These are phyloP conservation scores for Jamesozyma jinghongensis DNA, from an alignment of 805 yeast species.

Conservation along the genomic window DNA sequence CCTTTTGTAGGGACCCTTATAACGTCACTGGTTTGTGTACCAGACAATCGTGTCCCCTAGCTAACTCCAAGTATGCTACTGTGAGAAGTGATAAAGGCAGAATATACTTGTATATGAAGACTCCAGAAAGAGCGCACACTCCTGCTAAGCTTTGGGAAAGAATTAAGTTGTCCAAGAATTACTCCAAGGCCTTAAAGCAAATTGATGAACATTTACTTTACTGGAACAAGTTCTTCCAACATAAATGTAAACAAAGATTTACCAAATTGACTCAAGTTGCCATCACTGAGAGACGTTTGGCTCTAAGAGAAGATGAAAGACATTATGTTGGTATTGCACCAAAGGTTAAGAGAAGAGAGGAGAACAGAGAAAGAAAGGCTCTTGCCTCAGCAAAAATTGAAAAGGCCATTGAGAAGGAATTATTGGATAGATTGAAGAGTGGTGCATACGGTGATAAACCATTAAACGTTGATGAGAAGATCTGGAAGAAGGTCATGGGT, in stretches of 20 bases:
- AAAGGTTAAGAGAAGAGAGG: constrained; percentile 91
- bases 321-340: constrained; percentile 88
- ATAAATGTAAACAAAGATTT: constrained; percentile 92
- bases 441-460: constrained; percentile 99
- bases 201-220: constrained; percentile 78
- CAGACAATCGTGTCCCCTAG: constrained; percentile 92
- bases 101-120: constrained; percentile 84
- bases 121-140: constrained; percentile 94
- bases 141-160: constrained; percentile 95
- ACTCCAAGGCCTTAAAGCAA: constrained; percentile 78
- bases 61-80: constrained; percentile 86
- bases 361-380: constrained; percentile 92
- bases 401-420: constrained; percentile 91
- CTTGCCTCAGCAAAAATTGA: constrained; percentile 94
- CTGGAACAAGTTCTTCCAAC: constrained; percentile 88
- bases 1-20: constrained; percentile 91
- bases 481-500: constrained; percentile 91
- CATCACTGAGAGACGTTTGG: constrained; percentile 87
- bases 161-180: constrained; percentile 81
- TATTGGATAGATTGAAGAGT: constrained; percentile 86
- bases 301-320: constrained; percentile 84
- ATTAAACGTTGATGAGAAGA: constrained; percentile 86
- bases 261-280: constrained; percentile 94
- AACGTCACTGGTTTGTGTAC: constrained; percentile 92
- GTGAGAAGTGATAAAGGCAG: constrained; percentile 73